Conservation (phyloP, 768 basidiomycete species). For the Trametes meyenii region DNA sequence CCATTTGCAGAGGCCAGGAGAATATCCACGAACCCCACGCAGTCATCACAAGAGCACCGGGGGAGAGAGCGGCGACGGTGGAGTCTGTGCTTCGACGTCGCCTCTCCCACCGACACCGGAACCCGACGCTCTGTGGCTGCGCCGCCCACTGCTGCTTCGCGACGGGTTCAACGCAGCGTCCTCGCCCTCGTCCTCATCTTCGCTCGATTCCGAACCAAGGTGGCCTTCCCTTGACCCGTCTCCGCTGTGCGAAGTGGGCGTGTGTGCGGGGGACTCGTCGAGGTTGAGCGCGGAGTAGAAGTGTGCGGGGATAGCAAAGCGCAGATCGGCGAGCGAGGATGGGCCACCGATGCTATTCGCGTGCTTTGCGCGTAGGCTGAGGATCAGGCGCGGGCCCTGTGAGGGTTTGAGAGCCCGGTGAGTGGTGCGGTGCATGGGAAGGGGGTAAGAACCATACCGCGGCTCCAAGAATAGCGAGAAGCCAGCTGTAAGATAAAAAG, state of each 20-base stretch:
- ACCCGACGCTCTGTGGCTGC: not conserved
- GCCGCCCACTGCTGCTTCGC: not conserved
- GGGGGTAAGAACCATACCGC: constrained; percentile 5
- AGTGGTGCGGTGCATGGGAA: too few species aligned
- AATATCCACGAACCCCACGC: not conserved
- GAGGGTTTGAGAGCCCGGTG: not conserved
- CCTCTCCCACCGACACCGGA: not conserved
- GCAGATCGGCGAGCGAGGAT: constrained; percentile 10
- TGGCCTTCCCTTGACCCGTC: not conserved
- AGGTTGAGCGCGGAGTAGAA: constrained; percentile 17
- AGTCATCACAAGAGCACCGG: not conserved
- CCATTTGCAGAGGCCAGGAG: not conserved
- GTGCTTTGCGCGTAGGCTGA: constrained; percentile 17
- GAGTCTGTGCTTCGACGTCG: constrained; percentile 7
- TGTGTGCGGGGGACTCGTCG: not conserved
- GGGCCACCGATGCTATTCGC: not conserved
- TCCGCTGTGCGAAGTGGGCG: not conserved
- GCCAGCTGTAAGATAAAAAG: constrained; percentile 4
- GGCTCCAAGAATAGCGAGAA: constrained; percentile 18
- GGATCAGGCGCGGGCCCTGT: constrained; percentile 22
- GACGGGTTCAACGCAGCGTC: constrained; percentile 3
- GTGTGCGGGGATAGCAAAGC: constrained; percentile 4
- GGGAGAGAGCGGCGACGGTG: constrained; percentile 1
- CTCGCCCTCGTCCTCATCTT: constrained; percentile 1
- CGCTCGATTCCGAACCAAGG: not conserved